Evolutionary conservation across 306 rosid genomes (phyloP).

Genomic region (Rosa lucieae): DNA sequence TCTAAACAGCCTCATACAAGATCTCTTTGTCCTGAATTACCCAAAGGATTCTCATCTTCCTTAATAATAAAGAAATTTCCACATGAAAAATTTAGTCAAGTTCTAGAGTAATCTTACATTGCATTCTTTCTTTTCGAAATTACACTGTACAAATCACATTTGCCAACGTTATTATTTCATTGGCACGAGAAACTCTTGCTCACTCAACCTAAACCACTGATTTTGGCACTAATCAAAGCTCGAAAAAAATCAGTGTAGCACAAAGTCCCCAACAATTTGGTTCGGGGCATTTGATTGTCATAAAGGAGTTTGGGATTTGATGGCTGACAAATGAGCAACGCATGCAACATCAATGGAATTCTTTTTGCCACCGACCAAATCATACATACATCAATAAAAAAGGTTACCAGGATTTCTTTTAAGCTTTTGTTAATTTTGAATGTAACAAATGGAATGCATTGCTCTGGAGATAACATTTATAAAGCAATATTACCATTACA

Average conservation of each 20-base stretch:
- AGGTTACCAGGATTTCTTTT: not conserved
- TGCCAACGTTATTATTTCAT: not conserved
- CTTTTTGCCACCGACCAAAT: not conserved
- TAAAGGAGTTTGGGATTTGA: not conserved
- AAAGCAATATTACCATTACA: slow-evolving; percentile 13
- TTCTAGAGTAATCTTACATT: too few relatives aligned
- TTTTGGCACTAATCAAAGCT: not conserved
- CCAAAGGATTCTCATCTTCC: too few relatives aligned
- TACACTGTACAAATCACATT: too few relatives aligned
- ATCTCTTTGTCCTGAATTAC: too few relatives aligned
- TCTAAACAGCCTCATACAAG: too few relatives aligned
- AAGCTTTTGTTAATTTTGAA: not conserved
- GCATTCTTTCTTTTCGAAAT: too few relatives aligned
- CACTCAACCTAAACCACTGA: not conserved
- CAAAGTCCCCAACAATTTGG: not conserved
- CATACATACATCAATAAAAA: not conserved
- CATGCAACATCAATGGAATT: not conserved
- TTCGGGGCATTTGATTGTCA: not conserved
- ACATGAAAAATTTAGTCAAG: too few relatives aligned
- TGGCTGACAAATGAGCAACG: not conserved
- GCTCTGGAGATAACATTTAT: not conserved
- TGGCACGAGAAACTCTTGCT: not conserved
- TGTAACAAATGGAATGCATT: not conserved
- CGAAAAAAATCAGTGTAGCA: not conserved
- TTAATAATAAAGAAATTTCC: too few relatives aligned